Evolutionary conservation across 495 filamentous ascomycete species (phyloP).

Genomic region (Aspergillus haitiensis): DNA sequence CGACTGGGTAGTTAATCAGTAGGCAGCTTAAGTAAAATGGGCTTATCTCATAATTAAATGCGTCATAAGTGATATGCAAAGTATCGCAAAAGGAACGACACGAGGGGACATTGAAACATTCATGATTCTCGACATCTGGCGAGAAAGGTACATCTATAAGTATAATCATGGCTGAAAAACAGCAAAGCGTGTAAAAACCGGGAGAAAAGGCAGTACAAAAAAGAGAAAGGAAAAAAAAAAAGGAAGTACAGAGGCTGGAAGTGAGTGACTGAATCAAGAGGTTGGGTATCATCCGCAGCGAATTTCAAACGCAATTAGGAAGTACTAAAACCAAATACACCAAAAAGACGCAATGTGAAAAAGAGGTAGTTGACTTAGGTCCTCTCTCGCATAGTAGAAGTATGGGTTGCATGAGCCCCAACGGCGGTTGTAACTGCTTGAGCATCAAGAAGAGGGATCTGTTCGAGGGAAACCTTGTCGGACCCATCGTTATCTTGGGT

Average conservation of each 20-base stretch:
- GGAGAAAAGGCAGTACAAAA: not conserved
- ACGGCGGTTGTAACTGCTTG: constrained; percentile 31
- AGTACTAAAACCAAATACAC: constrained; percentile 4
- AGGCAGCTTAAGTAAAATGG: no score
- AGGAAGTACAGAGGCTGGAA: not conserved
- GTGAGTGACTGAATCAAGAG: constrained; percentile 14
- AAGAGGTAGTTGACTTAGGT: constrained; percentile 14
- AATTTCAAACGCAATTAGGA: constrained; percentile 13
- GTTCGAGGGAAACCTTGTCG: constrained; percentile 1
- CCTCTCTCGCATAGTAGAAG: constrained; percentile 31
- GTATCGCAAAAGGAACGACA: no score
- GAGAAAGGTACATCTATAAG: no score
- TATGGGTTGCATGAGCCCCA: constrained; percentile 10
- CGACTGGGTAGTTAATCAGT: no score
- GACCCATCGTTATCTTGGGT: no score
- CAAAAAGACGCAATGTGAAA: constrained; percentile 2
- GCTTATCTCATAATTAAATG: no score
- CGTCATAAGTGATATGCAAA: no score
- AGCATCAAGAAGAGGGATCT: constrained; percentile 45
- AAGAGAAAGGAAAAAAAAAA: constrained; percentile 1
- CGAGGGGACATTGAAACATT: no score
- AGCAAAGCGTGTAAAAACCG: not conserved
- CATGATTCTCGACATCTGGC: no score
- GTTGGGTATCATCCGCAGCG: constrained; percentile 26
- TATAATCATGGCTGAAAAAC: not conserved